Evolutionary conservation across 441 rosid species (phyloP).

Genomic region (Erodium moschatum): DNA sequence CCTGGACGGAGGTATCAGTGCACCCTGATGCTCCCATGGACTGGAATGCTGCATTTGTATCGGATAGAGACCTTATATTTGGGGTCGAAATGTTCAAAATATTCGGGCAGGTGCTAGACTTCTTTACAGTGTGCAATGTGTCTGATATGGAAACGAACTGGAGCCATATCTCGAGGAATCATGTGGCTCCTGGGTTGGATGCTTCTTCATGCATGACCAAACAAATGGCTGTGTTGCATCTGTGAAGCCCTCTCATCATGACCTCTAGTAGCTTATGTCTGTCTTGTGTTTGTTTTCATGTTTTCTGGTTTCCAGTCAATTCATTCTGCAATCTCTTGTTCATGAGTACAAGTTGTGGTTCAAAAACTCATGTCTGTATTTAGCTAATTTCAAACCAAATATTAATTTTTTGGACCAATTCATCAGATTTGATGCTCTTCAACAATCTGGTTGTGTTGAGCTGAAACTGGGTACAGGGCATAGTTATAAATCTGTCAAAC

Average conservation of each 20-base stretch:
- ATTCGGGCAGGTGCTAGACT: slow-evolving; percentile 78
- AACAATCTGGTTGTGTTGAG: not conserved
- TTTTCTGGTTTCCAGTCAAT: not conserved
- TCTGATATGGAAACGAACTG: slow-evolving; percentile 43
- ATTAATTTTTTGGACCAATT: not conserved
- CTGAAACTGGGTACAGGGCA: no score
- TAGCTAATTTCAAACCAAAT: slow-evolving; percentile 1
- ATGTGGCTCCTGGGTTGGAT: slow-evolving; percentile 61
- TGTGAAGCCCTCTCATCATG: slow-evolving; percentile 24
- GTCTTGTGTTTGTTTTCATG: slow-evolving; percentile 12
- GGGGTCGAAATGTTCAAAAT: slow-evolving; percentile 98
- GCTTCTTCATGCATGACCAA: slow-evolving; percentile 74
- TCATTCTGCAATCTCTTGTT: not conserved
- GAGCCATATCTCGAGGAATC: slow-evolving; percentile 74
- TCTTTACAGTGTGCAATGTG: slow-evolving; percentile 54
- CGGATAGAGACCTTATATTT: slow-evolving; percentile 54
- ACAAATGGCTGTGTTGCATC: slow-evolving; percentile 64
- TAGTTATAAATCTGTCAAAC: no score
- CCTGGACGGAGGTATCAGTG: slow-evolving; percentile 69
- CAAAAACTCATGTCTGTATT: not conserved
- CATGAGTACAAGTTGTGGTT: not conserved
- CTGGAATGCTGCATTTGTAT: slow-evolving; percentile 80
- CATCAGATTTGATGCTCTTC: not conserved
- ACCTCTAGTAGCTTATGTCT: not conserved
- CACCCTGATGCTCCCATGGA: slow-evolving; percentile 99